Conservation (phyloP, 179 eudicot species). For the Amaranthus tricolor region DNA sequence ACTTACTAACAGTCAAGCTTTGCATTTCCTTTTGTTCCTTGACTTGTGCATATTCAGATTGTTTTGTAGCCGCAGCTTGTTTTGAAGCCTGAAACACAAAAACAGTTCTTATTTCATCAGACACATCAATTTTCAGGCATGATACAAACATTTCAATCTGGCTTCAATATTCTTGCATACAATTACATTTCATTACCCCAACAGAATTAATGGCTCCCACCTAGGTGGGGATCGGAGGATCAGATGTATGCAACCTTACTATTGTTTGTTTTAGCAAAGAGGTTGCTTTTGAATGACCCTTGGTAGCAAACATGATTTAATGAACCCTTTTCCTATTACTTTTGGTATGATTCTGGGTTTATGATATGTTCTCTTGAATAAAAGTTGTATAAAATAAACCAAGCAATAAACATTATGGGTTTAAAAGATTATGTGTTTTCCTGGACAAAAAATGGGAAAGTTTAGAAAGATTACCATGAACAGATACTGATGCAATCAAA, state of each 20-base stretch:
- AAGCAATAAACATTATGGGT: neutral
- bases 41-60: conserved; percentile 19
- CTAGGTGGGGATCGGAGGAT: no score
- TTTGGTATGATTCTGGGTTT: neutral
- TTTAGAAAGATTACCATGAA: conserved; percentile 22
- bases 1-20: conserved; percentile 26
- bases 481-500: conserved; percentile 2
- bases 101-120: neutral
- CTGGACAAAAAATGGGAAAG: neutral
- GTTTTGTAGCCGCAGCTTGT: conserved; percentile 24
- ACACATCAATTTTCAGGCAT: neutral
- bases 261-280: no score
- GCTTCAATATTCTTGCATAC: neutral
- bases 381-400: no score
- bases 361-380: neutral
- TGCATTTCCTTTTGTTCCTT: conserved; percentile 30
- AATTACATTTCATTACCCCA: no score
- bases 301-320: neutral
- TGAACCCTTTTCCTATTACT: neutral
- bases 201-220: no score
- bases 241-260: no score
- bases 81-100: conserved; percentile 20
- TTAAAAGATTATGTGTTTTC: neutral
- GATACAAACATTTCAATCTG: neutral
- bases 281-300: no score